Evolutionary conservation across 1,139 yeast genomes (phyloP), one percentile per base, ranked within the genome.

Genomic region (Suhomyces wounanorum): DNA sequence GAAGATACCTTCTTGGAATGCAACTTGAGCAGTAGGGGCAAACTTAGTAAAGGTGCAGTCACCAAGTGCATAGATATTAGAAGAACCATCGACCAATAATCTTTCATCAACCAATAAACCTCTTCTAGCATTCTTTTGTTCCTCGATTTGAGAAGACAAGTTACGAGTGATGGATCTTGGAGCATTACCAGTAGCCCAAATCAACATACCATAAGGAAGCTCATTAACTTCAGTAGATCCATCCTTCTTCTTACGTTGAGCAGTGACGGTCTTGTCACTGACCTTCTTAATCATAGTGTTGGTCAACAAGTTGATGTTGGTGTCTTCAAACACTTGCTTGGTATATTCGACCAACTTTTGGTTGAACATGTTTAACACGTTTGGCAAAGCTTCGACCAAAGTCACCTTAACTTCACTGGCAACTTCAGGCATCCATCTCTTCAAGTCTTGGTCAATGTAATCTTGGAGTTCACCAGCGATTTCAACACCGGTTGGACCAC

Each of bases 141-240:
- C 92, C 45, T 88, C 89, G 59, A 92, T 75, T 71, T 82, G 81
- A 50, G 79, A 64, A 70, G 87, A 84, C 66, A 92, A 77, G 62
- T 83, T 82, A 55, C 83, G 79, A 52, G 88, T 81, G 55, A 92
- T 81, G 45, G 83, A 84, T 72, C 97, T 85, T 56, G 92, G 92
- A 55, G 95, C 94, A 70, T 90, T 91, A 73, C 98, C 98, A 48
- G 97, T 92, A 53, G 97, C 97, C 98, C 98, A 92, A 58, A 92
- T 94, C 61, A 92, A 80, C 65, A 89, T 77, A 65, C 98, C 97
- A 68, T 91, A 92, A 41, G 97, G 97, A 63, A 91, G 76, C 59
- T 83, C 86, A 45, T 81, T 72, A 50, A 75, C 71, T 59, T 80
- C 78, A 59, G 82, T 75, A 40, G 79, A 59, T 14, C 92, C 94